phyloP scores from a whole-genome alignment of 2,329 filamentous ascomycete genomes.

The Colletotrichum caudatum region DNA sequence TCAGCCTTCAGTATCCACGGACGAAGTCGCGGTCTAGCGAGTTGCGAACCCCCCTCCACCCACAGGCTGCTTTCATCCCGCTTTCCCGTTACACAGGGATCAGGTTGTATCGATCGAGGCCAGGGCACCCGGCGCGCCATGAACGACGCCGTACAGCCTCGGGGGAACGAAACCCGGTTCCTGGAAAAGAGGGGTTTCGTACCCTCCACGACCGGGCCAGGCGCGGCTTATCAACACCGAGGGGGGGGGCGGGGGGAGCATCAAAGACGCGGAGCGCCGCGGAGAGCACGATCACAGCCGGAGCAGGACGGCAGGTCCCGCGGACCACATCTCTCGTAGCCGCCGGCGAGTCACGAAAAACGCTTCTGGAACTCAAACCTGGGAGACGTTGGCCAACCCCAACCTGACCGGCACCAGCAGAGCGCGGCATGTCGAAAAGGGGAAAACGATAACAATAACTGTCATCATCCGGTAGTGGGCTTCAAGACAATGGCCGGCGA shows the following conservation, averaged over 20 bases:
- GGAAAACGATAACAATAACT: neutral
- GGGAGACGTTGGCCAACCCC: neutral
- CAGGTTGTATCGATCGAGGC: conserved; percentile 1
- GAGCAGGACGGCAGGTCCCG: neutral
- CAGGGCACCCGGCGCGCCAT: neutral
- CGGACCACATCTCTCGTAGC: neutral
- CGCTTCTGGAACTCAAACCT: too few species aligned
- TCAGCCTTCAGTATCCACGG: neutral
- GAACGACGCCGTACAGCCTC: neutral
- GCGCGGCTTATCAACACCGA: too few species aligned
- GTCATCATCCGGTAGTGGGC: neutral
- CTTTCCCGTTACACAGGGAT: neutral
- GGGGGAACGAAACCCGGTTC: neutral
- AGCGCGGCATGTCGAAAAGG: neutral
- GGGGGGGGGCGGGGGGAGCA: too few species aligned
- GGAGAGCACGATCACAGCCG: neutral
- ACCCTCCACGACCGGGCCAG: too few species aligned
- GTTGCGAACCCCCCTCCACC: neutral
- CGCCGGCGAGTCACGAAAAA: neutral
- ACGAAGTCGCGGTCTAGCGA: neutral
- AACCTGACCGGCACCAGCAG: neutral
- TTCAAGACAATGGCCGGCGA: neutral
- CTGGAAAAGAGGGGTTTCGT: too few species aligned
- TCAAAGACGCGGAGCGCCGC: too few species aligned
- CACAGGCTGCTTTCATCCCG: conserved; percentile 4